Percentiles rank a stretch among this genome's conserved stretches.
These are phyloP conservation scores for Colletotrichum sansevieriae DNA, from an alignment of 2,329 filamentous ascomycete species.

Conservation along the genomic window DNA sequence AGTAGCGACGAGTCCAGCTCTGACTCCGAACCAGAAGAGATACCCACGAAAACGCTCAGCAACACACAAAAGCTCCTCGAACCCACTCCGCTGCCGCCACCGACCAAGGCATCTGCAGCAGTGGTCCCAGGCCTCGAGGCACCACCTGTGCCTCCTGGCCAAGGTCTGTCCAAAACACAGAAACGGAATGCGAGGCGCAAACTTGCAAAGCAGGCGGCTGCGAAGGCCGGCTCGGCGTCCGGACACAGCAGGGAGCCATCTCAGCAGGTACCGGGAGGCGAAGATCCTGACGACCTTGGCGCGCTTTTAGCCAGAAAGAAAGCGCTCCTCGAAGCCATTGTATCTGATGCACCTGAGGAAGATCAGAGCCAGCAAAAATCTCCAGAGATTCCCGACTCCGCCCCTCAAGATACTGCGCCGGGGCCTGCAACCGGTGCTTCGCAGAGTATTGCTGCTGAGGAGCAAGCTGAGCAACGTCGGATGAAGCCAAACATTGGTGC, in stretches of 20 bases:
- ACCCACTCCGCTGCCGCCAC: not conserved
- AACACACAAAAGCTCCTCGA: conserved; percentile 20
- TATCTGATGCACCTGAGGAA: conserved; percentile 22
- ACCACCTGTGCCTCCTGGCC: conserved; percentile 48
- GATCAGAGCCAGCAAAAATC: conserved; percentile 11
- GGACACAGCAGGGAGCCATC: not conserved
- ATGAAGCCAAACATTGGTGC: conserved; percentile 65
- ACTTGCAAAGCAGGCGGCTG: conserved; percentile 48
- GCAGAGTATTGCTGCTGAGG: not conserved
- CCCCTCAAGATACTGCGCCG: conserved; percentile 9
- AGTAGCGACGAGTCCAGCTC: conserved; percentile 45
- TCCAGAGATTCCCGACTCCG: not conserved
- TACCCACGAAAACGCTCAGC: conserved; percentile 49
- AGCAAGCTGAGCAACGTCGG: conserved; percentile 46
- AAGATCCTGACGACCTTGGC: conserved; percentile 36
- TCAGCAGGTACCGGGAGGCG: not conserved
- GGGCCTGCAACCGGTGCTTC: not conserved
- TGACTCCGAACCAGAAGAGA: conserved; percentile 52
- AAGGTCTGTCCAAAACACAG: conserved; percentile 59
- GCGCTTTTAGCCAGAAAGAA: conserved; percentile 56
- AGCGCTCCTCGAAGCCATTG: conserved; percentile 53
- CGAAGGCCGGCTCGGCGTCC: conserved; percentile 10
- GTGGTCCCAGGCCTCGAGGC: conserved; percentile 26
- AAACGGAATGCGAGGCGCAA: conserved; percentile 66
- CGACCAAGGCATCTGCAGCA: conserved; percentile 21